Evolutionary conservation across 352 stramenopile genomes (phyloP).

Genomic region (Pythium chondricola): DNA sequence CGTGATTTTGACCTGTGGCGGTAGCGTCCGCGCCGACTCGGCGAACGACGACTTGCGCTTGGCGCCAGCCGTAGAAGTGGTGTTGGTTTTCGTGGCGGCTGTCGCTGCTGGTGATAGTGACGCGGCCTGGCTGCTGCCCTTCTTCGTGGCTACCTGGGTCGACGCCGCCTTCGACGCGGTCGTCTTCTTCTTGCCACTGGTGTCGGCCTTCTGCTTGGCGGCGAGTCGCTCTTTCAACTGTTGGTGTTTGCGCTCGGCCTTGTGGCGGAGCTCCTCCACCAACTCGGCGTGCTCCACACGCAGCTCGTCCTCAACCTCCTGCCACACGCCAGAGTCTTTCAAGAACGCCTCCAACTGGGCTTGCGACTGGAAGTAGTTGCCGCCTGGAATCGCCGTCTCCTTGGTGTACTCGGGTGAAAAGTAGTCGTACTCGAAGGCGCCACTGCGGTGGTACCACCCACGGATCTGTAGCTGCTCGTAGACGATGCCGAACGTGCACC

Average conservation of each 20-base stretch:
- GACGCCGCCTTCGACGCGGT: neutral
- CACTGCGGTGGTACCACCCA: slow-evolving; percentile 51
- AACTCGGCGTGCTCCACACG: slow-evolving; percentile 40
- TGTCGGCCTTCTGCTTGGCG: slow-evolving; percentile 5
- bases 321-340: slow-evolving; percentile 51
- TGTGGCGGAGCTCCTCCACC: slow-evolving; percentile 46
- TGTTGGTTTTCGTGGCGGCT: slow-evolving; percentile 17
- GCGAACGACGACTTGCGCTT: slow-evolving; percentile 13
- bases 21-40: neutral
- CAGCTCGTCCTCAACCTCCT: slow-evolving; percentile 46
- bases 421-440: slow-evolving; percentile 73
- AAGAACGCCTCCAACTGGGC: slow-evolving; percentile 54
- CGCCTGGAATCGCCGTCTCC: slow-evolving; percentile 37
- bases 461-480: slow-evolving; percentile 51
- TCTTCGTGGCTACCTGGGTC: neutral
- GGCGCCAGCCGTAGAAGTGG: slow-evolving; percentile 4
- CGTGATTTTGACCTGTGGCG: slow-evolving; percentile 27
- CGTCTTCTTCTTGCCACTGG: slow-evolving; percentile 4
- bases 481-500: slow-evolving; percentile 60
- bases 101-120: neutral
- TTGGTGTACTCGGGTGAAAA: slow-evolving; percentile 63
- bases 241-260: slow-evolving; percentile 37
- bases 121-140: slow-evolving; percentile 12
- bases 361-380: slow-evolving; percentile 64
- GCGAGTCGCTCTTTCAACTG: slow-evolving; percentile 11